Base-by-base conservation (phyloP, 73 alveolate genomes). In the Paramecium sonneborni region DNA sequence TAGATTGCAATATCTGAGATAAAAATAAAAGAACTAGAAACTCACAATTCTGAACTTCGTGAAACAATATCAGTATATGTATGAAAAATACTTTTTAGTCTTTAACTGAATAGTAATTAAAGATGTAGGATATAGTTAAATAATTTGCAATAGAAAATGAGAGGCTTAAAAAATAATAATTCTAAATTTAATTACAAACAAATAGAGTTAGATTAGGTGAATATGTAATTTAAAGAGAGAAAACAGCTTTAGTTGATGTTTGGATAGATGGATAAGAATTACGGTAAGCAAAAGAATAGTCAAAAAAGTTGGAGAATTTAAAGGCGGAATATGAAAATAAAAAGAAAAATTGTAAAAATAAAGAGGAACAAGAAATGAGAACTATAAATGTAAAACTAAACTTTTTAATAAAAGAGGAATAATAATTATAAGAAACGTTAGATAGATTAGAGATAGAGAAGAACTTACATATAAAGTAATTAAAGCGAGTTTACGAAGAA, bases 371-470 rank as follows among this genome's bases (percentile, higher is more conserved):
- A 39, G 69, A 79, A 35, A 79, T 79, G 90, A 23, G 41, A 79
- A 72, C 55, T 6, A 8, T 41, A 9, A 39, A 23, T 41, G 69
- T 46, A 0, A 32, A 79, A 24, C 15, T 93, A 72, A 96, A 96
- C 57, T 91, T 93, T 67, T 85, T 92, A 38, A 93, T 89, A 34
- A 96, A 95, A 87, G 98, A 96, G 79, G 98, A 96, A 88, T 23
- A 90, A 34, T 93, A 86, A 85, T 79, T 95, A 30, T 93, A 93
- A 68, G 98, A 96, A 46, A 85, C 88, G 30, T 87, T 95, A 38
- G 90, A 56, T 30, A 92, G 57, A 76, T 55, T 96, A 62, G 97
- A 96, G 79, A 95, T 85, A 56, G 98, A 96, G 85, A 96, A 96
- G 86, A 52, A 93, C 46, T 85, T 88, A 30, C 93, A 90, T 58